phyloP scores from a whole-genome alignment of 2,329 filamentous ascomycete genomes.

The Pseudocercospora macadamiae region DNA sequence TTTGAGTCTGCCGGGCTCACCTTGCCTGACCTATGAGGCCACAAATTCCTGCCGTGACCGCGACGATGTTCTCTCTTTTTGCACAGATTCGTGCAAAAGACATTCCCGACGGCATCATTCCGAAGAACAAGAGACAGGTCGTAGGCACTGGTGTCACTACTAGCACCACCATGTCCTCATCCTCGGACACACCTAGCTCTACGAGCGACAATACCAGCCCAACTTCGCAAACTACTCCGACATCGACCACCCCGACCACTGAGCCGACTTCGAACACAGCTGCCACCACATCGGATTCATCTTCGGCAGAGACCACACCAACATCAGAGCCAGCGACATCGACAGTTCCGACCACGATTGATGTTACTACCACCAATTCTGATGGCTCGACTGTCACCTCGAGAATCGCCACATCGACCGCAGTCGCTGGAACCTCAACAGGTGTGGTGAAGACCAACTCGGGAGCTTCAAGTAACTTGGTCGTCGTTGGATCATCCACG shows the following conservation, averaged over 20 bases:
- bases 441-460: slow-evolving; percentile 24
- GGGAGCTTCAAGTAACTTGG: slow-evolving; percentile 27
- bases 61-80: slow-evolving; percentile 35
- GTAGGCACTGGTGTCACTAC: slow-evolving; percentile 35
- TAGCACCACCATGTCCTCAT: slow-evolving; percentile 16
- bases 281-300: slow-evolving; percentile 14
- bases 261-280: slow-evolving; percentile 13
- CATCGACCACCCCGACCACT: slow-evolving; percentile 14
- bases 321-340: slow-evolving; percentile 21
- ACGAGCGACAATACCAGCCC: slow-evolving; percentile 17
- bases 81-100: slow-evolving; percentile 35
- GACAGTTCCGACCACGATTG: slow-evolving; percentile 28
- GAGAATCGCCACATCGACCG: slow-evolving; percentile 31
- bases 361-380: slow-evolving; percentile 37
- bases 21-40: slow-evolving; percentile 15
- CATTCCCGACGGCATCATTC: slow-evolving; percentile 38
- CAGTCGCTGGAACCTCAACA: slow-evolving; percentile 21
- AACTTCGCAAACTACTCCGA: slow-evolving; percentile 16
- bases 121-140: slow-evolving; percentile 38
- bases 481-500: slow-evolving; percentile 37
- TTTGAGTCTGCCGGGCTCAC: not conserved
- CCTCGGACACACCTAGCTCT: slow-evolving; percentile 15
- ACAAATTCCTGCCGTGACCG: slow-evolving; percentile 7
- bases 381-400: slow-evolving; percentile 35
- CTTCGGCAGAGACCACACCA: slow-evolving; percentile 12